A percentile compares a stretch with the other conserved stretches of the same genome.
Evolutionary conservation across 192 early-diverging fungal genomes (phyloP).

Genomic region (Geranomyces michiganensis): DNA sequence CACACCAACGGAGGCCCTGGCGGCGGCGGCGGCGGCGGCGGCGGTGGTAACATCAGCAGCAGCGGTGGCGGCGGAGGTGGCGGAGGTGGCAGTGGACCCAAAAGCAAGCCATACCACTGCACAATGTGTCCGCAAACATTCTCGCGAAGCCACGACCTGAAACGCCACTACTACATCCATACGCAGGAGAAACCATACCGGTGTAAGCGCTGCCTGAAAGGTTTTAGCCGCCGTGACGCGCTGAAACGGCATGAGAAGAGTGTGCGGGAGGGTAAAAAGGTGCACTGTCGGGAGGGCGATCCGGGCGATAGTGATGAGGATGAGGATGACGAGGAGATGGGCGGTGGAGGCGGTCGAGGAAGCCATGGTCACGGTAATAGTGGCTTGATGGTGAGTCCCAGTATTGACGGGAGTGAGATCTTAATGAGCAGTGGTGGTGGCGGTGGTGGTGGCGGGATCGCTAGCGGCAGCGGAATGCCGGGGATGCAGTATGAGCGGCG

Average conservation of each 20-base stretch:
- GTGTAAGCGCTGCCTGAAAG: slow-evolving; percentile 52
- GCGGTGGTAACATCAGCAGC: not conserved
- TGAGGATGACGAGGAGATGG: slow-evolving; percentile 25
- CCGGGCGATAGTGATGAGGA: slow-evolving; percentile 23
- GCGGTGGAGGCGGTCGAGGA: too few species aligned
- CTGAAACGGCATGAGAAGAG: slow-evolving; percentile 52
- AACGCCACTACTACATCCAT: slow-evolving; percentile 58
- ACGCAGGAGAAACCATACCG: slow-evolving; percentile 50
- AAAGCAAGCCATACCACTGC: slow-evolving; percentile 45
- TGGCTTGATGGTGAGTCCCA: too few species aligned
- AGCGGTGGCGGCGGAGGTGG: not conserved
- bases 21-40: slow-evolving; percentile 24
- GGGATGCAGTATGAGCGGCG: too few species aligned
- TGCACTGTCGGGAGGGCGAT: slow-evolving; percentile 41
- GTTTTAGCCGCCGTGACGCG: slow-evolving; percentile 55
- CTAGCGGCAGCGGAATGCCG: too few species aligned
- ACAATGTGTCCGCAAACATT: slow-evolving; percentile 50
- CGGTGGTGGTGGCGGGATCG: too few species aligned
- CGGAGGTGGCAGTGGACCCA: not conserved
- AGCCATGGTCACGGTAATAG: too few species aligned
- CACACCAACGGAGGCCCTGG: slow-evolving; percentile 4
- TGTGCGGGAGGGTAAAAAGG: slow-evolving; percentile 56
- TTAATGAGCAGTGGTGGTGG: too few species aligned
- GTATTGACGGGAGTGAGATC: too few species aligned
- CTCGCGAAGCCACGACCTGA: slow-evolving; percentile 50